Base-by-base conservation (phyloP, 2,329 filamentous ascomycete species). In the Bertia moriformis region DNA sequence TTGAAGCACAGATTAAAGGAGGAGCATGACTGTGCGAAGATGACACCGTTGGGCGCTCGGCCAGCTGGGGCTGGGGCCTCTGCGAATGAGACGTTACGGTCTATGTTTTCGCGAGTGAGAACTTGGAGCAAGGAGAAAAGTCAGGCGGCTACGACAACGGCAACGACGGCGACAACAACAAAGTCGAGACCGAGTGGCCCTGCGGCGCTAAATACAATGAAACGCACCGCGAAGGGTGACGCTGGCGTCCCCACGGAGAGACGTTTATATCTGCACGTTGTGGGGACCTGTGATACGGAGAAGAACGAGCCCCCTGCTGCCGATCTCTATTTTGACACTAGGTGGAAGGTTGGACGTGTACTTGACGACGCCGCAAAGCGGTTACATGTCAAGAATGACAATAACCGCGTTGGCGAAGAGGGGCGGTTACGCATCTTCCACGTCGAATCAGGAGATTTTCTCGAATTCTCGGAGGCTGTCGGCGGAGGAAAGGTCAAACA, bases 41-140 rank as follows among this genome's bases (percentile, higher is more conserved):
- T 93, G 36, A 63, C 67, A n/a, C 73, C 73, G 2, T 56, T 73
- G 12, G 73, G 73, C 22, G 70, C 70, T 2, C 55, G 65, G 19
- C 10, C 24, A 10, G 10, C 7, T 10, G 15, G 15, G 10, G 7
- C 12, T 7, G 32, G 32, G 10, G 7, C 15, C 10, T 10, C 12
- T 7, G 7, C 12, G 10, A 18, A 13, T 15, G 32, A 35, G 32
- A 35, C 32, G 32, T 10, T 35, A 13, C 10, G 15, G 32, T 35
- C 32, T 7, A 35, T 35, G 32, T 35, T 35, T 15, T 7, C 32
- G 32, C 32, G 32, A 7, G 32, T 35, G 15, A 7, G 32, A 7
- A 17, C 10, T 7, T 35, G 32, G 32, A 15, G 32, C 10, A 17
- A 10, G 15, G 32, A 35, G 12, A 88, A 88, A 15, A n/a, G 24